Evolutionary conservation across 257 asterid species (phyloP), one percentile per base, ranked within the genome.

Genomic region (Petrea volubilis): DNA sequence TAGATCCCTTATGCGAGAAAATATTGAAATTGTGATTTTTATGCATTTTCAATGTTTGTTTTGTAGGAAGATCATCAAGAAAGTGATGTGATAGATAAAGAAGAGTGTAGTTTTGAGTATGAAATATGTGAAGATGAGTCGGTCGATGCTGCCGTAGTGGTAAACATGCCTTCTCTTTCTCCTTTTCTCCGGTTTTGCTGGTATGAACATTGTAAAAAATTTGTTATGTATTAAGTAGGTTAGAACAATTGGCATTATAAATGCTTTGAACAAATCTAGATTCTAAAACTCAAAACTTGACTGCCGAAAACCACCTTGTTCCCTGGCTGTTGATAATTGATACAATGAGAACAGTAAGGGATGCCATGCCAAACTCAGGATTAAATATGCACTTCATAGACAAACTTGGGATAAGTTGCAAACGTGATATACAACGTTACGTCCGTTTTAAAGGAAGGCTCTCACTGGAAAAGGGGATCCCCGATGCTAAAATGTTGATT

Each of bases 121-220:
- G n/a, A n/a, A n/a, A n/a, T n/a, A n/a, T n/a, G n/a, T n/a, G 83
- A 70, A 38, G 90, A 79, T 36, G 88, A 68, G 25, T 64, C 74
- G 21, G 23, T 64, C 24, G 96, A 91, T 77, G 55, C 74, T 71
- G 96, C 91, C 25, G 68, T 78, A 40, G 69, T 84, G 62, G 94
- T 89, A 80, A 56, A 87, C 68, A 57, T 62, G 31, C 47, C 28
- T 67, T 33, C n/a, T 44, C 44, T 8, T n/a, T 68, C 52, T 8
- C 28, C 27, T 25, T 27, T 58, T 9, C 41, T 43, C 20, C 25
- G 60, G 23, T 34, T 33, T 36, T 62, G 55, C 17, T 14, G 15
- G 25, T n/a, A 7, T 47, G n/a, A 29, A 21, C 44, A 31, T 17
- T 41, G 47, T 23, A 14, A 27, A 41, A 2, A 17, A 52, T 13